Percentiles rank a stretch among this genome's conserved stretches.
phyloP scores from a whole-genome alignment of 306 rosid genomes.

The Dalbergia cochinchinensis region DNA sequence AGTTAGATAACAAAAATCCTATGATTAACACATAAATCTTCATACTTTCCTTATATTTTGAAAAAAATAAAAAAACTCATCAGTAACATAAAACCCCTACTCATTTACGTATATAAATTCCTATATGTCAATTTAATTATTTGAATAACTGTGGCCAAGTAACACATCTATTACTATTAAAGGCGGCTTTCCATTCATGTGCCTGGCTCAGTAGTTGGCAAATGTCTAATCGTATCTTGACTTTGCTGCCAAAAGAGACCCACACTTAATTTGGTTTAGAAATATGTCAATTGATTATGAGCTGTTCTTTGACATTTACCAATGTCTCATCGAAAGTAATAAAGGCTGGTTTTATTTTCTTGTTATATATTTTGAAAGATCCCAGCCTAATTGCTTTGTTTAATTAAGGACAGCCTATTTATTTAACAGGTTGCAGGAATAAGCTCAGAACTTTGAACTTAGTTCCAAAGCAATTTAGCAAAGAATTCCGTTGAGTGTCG shows the following conservation, averaged over 20 bases:
- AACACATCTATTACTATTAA: neutral
- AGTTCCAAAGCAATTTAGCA: neutral
- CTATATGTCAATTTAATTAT: too few species aligned
- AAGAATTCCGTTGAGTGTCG: too few species aligned
- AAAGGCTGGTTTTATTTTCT: too few species aligned
- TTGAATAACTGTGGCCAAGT: too few species aligned
- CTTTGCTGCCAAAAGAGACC: neutral
- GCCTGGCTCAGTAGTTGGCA: neutral
- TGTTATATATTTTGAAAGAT: neutral
- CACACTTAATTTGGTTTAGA: neutral
- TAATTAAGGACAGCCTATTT: neutral
- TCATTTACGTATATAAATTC: too few species aligned
- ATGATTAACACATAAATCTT: too few species aligned
- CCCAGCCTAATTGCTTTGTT: neutral
- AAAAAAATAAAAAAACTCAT: too few species aligned
- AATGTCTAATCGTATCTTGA: neutral
- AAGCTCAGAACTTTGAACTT: neutral
- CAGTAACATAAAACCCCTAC: too few species aligned
- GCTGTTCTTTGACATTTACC: neutral
- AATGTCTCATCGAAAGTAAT: neutral
- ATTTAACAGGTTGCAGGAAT: neutral
- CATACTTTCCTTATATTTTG: too few species aligned
- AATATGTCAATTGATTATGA: neutral
- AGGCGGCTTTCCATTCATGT: slow-evolving; percentile 12
- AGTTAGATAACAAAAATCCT: neutral